Evolutionary conservation across 768 basidiomycete species (phyloP), one percentile per base, ranked within the genome.

Genomic region (Auricularia sp.): DNA sequence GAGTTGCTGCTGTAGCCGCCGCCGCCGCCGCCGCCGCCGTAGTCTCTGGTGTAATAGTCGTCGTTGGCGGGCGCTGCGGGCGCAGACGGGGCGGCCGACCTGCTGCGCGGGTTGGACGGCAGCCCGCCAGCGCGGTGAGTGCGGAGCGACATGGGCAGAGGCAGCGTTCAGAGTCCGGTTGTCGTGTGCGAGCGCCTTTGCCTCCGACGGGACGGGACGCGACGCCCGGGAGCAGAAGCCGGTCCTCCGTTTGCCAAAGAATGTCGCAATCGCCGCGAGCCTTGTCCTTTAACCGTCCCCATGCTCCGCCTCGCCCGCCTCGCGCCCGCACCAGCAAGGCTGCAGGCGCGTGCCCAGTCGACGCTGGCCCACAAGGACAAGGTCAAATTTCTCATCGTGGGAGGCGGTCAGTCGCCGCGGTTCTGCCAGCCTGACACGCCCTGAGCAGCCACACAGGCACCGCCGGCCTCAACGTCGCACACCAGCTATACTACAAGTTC

Each of bases 401-500:
- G 96, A 62, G 94, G 82, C 74, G 96, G 96, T 87, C 71, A 68
- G 70, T 33, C 14, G 16, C 10, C 18, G 47, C 21, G 18, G 47
- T 16, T 5, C 21, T 18, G 47, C 47, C 5, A 14, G 47, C 47
- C 11, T 51, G 47, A 64, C 62, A 64, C 64, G 56, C 65, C 29
- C 65, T 43, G 39, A 42, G 8, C 39, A 53, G 14, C 67, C 6
- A 3, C 7, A 61, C 72, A 95, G 93, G 93, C 60, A 85, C 85
- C 34, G 92, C 82, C 62, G 94, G 94, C 43, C 73, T 97, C 54
- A 82, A 86, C 47, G 88, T 88, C 42, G 93, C 95, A 43, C 87
- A 90, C 68, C 94, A 98, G 76, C 84, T 98, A 58, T 91, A 87
- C 73, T 78, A 92, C 69, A 81, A 87, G 36, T 93, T 97, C 73